Base-by-base conservation (phyloP, 2,329 filamentous ascomycete species). In the Penicillium verrucosum region DNA sequence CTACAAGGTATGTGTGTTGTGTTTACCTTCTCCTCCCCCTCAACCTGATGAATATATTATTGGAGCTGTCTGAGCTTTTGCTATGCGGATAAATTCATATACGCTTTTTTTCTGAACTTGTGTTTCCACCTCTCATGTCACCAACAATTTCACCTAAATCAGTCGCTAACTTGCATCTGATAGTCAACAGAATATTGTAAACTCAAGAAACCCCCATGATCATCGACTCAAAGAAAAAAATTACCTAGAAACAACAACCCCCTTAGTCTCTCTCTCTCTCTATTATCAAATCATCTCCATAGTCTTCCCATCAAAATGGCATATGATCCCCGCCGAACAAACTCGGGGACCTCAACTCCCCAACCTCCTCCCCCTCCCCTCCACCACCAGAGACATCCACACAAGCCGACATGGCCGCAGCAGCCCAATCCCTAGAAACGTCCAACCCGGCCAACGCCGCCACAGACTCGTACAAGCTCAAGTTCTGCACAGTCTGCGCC, bases 401-500 rank as follows among this genome's bases (percentile, higher is more conserved):
- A n/a, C 32, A 70, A 71, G 59, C 63, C 60, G 55, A 70, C 59
- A 54, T 59, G 59, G 59, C 61, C 44, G 30, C 60, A 42, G 51
- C 60, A 42, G 8, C 23, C 14, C 49, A 51, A 36, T 21, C 38
- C 37, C 38, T 58, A 47, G 46, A 60, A 51, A 56, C 63, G 27
- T 38, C 53, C 21, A 40, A 50, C 34, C 43, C 47, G 30, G 40
- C 48, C 21, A 11, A 9, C 27, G 30, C 50, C n/a, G 44, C 41
- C 53, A 79, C 82, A 27, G 79, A 78, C n/a, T 84, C 82, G 51
- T 96, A 87, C 82, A 96, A 94, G 77, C 83, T 99, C 60, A 95
- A 90, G 71, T 97, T 97, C 77, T 97, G 92, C 80, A 97, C 94
- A 3, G 93, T 99, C n/a, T 99, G 94, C 77, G 94, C 94, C 8